Conservation (phyloP, 257 asterid genomes). For the Galeopsis tetrahit region DNA sequence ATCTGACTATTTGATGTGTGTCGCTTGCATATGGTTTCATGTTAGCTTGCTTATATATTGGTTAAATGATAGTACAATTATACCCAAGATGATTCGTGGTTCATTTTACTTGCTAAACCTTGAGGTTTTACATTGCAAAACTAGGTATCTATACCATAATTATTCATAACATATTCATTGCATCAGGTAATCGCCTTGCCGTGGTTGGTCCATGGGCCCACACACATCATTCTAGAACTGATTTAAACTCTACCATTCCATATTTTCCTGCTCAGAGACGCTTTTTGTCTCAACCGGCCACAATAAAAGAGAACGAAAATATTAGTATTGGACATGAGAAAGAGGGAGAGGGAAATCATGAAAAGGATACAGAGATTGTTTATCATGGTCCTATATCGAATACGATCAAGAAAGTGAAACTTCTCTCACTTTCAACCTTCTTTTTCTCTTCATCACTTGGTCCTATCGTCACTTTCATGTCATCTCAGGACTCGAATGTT, state of each 20-base stretch:
- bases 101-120: slow-evolving; percentile 1
- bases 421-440: slow-evolving; percentile 94
- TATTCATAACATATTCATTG: not conserved
- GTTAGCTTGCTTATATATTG: not conserved
- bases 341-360: slow-evolving; percentile 49
- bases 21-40: not conserved
- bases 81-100: slow-evolving; percentile 9
- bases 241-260: slow-evolving; percentile 31
- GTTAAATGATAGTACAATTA: not conserved
- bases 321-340: slow-evolving; percentile 68
- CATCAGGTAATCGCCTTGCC: slow-evolving; percentile 53
- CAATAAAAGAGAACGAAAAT: slow-evolving; percentile 55
- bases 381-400: slow-evolving; percentile 86
- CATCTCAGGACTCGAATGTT: slow-evolving; percentile 76
- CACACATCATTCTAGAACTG: slow-evolving; percentile 27
- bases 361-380: slow-evolving; percentile 55
- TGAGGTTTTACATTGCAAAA: slow-evolving; percentile 2
- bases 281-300: slow-evolving; percentile 56
- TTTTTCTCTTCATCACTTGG: slow-evolving; percentile 92
- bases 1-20: not conserved
- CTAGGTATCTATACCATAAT: slow-evolving; percentile 1
- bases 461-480: slow-evolving; percentile 94
- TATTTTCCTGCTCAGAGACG: slow-evolving; percentile 44
- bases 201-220: slow-evolving; percentile 35
- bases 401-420: slow-evolving; percentile 90